Evolutionary conservation across 345 rosid species (phyloP), one percentile per base, ranked within the genome.

Genomic region (Garcia nutans): DNA sequence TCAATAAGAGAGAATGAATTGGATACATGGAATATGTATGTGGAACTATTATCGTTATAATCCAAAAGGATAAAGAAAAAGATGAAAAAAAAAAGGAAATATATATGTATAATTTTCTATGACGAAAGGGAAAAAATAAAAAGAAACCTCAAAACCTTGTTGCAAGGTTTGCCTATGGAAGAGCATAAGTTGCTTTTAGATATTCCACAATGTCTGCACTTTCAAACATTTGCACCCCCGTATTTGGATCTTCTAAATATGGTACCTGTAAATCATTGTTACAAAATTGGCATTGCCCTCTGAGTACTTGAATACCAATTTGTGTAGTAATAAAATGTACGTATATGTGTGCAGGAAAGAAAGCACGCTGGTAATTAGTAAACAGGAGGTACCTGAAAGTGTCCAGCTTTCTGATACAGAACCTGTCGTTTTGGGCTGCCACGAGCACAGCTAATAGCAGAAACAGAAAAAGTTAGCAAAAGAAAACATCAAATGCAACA

Each of bases 201-300:
- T 90, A 91, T 22, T 95, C 97, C 54, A 83, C 85, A 49, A 95
- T 93, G 65, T 91, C 94, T 65, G 99, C 97, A 83, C 97, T 95
- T 82, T 95, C 97, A 82, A 91, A 92, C 97, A 93, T 91, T 52
- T 88, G 80, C 61, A 95, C 84, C 66, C 97, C 98, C 26, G 97
- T 94, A 84, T 94, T 94, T 65, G 97, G 97, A 80, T 94, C 98
- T 83, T 91, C 94, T 37, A 95, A 73, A 81, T 89, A 90, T 28
- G 97, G 99, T 11, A 84, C 99, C 97, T 95, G 89, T 26, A 75
- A 57, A 79, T 56, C 67, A 78, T 70, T 68, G 28, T 28, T 42
- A 28, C 66, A 58, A 33, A 72, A 37, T 52, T 52, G 7, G 50
- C 42, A 66, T 2, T 61, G 26, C 10, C 22, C 31, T 67, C 10